phyloP scores from a whole-genome alignment of 805 yeast species.

The Candida awuae region DNA sequence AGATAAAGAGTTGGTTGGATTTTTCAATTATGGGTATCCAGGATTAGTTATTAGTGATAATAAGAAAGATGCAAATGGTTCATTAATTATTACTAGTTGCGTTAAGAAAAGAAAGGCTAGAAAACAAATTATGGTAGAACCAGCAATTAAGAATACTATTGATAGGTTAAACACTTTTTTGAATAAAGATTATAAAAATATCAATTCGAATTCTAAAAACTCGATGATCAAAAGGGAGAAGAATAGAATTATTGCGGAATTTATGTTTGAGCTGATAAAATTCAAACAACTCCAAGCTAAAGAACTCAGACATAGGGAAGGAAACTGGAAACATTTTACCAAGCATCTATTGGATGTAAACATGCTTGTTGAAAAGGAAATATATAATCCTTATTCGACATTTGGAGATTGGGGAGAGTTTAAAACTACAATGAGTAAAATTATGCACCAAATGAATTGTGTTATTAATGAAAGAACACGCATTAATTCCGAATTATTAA shows the following conservation, averaged over 20 bases:
- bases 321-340: constrained; percentile 21
- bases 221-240: constrained; percentile 20
- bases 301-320: constrained; percentile 16
- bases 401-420: constrained; percentile 14
- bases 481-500: constrained; percentile 4
- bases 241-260: constrained; percentile 21
- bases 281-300: constrained; percentile 17
- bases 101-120: constrained; percentile 14
- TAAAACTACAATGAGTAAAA: constrained; percentile 11
- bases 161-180: constrained; percentile 17
- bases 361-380: constrained; percentile 11
- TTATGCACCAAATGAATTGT: constrained; percentile 8
- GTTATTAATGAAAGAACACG: constrained; percentile 10
- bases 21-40: constrained; percentile 10
- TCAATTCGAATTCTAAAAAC: constrained; percentile 21
- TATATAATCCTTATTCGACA: neutral
- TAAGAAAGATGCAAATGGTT: constrained; percentile 1
- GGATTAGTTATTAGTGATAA: constrained; percentile 5
- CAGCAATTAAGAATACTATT: constrained; percentile 17
- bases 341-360: constrained; percentile 11
- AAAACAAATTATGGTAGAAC: constrained; percentile 14
- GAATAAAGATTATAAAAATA: constrained; percentile 20
- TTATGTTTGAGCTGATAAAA: constrained; percentile 21
- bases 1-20: constrained; percentile 4
- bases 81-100: constrained; percentile 7